Base-by-base conservation (phyloP, 805 yeast genomes). In the Kodamaea hsintzibuensis region DNA sequence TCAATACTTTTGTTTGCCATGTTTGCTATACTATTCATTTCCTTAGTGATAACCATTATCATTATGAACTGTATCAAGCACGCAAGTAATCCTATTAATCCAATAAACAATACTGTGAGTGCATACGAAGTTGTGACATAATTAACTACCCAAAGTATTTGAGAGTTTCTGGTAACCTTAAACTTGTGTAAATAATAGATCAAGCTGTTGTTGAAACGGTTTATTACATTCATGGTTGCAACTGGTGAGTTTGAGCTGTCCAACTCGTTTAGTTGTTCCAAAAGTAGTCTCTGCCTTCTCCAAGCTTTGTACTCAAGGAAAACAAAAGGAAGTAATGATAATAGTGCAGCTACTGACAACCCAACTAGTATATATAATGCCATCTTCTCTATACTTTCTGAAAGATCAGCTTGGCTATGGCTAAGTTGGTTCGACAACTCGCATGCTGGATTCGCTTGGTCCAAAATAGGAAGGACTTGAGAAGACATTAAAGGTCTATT, bases 61-160 rank as follows among this genome's bases (percentile, higher is more conserved):
- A 89, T 61, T 2, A 78, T 61, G 27, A 68, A 77, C 66, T 91
- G 96, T 1, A 85, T 63, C 0, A 77, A 50, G 14, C 85, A 81
- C 0, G 83, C 67, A 0, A 81, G 10, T 0, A 88, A 51, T 0
- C 95, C 95, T 13, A 81, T 69, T 0, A 85, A 4, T 0, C 87
- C 88, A 0, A 89, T 57, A 1, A 80, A 66, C 1, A 89, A 63
- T 0, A 85, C 61, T 0, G 78, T 60, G 0, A 79, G 53, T 0
- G 92, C 81, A 10, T 82, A 75, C 2, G 77, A 70, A 1, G 91
- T 80, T 1, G 82, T 65, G n/a, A 79, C 58, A 63, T 86, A 85
- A 44, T 40, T 55, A 1, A 51, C 16, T 7, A 57, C 5, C 60
- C 60, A 55, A 8, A 35, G 18, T 16, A 27, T 7, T 13, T 45